Base-by-base conservation (phyloP, 2,329 filamentous ascomycete genomes). In the Penicillium occitanis region DNA sequence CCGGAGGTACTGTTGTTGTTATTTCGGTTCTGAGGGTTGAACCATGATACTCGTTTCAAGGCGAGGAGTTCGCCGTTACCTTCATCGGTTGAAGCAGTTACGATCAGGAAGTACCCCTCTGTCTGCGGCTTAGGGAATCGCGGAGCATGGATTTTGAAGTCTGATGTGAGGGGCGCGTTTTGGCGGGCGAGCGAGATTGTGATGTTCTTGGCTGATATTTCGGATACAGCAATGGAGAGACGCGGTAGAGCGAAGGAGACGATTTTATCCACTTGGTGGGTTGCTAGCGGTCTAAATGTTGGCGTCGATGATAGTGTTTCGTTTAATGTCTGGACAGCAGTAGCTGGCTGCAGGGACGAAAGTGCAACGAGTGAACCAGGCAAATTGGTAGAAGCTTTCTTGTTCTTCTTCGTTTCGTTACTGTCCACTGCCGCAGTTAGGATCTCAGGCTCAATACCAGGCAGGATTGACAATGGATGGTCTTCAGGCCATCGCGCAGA, bases 91-190 rank as follows among this genome's bases (percentile, higher is more conserved):
- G 73, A 69, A 40, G 70, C 72, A 6, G 88, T 89, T 0, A 96
- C 85, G 25, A 98, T 75, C 14, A 95, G 87, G 77, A 99, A 98
- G 86, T 90, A 98, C 0, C 93, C 93, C 74, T 99, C 95, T 0
- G 88, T 95, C 78, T 99, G 95, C 17, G 93, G 88, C 79, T 99
- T 99, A 0, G 94, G 94, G 79, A 96, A 98, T 25, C 87, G 86
- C 2, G 96, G 94, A 0, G 95, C 92, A 72, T 90, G 97, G 74
- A 97, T 90, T 68, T 90, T 87, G 59, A 87, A 88, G 1, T 93
- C 90, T 8, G 84, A 81, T 73, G 90, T 86, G 13, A 82, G 81
- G 3, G 90, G 78, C 0, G 85, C 75, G 76, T 96, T 97, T 60
- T 86, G 80, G 0, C 93, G 88, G 50, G 82, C 83, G 14, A 97